Conservation (phyloP, 768 basidiomycete species). For the Mycena galopus region DNA sequence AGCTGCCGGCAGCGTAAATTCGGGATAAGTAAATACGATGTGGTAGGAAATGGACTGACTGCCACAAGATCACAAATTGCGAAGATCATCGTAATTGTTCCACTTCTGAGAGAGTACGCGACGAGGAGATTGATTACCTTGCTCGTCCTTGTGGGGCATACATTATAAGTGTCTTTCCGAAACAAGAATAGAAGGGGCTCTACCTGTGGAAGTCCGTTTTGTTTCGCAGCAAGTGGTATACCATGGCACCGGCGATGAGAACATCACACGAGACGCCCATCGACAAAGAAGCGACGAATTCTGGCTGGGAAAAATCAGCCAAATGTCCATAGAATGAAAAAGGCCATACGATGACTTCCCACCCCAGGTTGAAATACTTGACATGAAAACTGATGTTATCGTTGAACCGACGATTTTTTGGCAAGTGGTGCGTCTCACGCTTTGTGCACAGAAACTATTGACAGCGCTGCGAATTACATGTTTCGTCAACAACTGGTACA, state of each 20-base stretch:
- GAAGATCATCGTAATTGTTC: neutral
- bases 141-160: constrained; percentile 5
- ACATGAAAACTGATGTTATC: constrained; percentile 12
- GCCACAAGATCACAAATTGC: neutral
- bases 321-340: neutral
- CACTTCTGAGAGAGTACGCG: constrained; percentile 6
- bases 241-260: constrained; percentile 15
- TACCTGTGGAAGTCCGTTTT: too few relatives aligned
- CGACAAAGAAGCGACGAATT: too few relatives aligned
- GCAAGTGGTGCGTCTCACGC: neutral
- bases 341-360: neutral
- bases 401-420: neutral
- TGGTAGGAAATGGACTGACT: neutral
- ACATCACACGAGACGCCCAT: neutral
- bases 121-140: constrained; percentile 10
- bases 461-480: constrained; percentile 1
- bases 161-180: neutral
- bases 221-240: constrained; percentile 18
- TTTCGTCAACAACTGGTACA: neutral
- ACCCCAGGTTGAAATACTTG: constrained; percentile 1
- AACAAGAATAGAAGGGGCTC: neutral
- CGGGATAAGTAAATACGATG: neutral
- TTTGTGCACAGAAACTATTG: too few relatives aligned
- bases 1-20: neutral
- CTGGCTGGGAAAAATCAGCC: neutral